Conservation (phyloP, 805 yeast genomes). For the Candida pini region DNA sequence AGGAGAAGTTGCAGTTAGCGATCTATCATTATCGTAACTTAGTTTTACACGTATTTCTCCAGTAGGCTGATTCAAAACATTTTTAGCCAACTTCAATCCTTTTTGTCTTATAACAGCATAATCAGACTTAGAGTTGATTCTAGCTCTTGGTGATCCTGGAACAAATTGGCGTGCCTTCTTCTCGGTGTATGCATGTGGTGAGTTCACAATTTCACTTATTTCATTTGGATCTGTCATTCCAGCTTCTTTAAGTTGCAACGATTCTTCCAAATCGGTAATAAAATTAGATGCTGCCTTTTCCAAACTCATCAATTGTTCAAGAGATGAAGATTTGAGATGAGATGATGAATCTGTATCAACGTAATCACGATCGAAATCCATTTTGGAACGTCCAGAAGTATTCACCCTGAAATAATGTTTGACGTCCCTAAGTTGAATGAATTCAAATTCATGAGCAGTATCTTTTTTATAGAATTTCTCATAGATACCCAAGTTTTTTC, state of each 20-base stretch:
- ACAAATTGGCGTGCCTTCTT: too few species aligned
- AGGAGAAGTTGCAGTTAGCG: too few species aligned
- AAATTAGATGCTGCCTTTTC: background rate
- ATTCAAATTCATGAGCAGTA: constrained; percentile 20
- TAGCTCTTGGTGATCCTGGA: too few species aligned
- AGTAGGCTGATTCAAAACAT: too few species aligned
- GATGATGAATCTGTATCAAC: background rate
- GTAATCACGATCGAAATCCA: too few species aligned
- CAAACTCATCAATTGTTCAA: background rate
- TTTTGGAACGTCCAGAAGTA: constrained; percentile 4
- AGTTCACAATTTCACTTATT: too few species aligned
- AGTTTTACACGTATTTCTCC: too few species aligned
- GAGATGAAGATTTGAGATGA: background rate
- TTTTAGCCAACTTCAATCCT: too few species aligned
- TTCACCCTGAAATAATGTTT: constrained; percentile 19
- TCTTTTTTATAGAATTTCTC: constrained; percentile 16
- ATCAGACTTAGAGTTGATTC: too few species aligned
- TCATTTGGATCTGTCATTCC: background rate
- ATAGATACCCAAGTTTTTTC: constrained; percentile 31
- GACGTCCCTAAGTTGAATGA: constrained; percentile 19
- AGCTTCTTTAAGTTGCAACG: background rate
- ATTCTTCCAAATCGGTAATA: background rate
- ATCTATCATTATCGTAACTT: too few species aligned
- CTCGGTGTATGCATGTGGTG: too few species aligned
- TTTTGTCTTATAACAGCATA: too few species aligned